These are phyloP conservation scores for Gymnopilus dilepis DNA, from an alignment of 768 basidiomycete species.

Conservation along the genomic window DNA sequence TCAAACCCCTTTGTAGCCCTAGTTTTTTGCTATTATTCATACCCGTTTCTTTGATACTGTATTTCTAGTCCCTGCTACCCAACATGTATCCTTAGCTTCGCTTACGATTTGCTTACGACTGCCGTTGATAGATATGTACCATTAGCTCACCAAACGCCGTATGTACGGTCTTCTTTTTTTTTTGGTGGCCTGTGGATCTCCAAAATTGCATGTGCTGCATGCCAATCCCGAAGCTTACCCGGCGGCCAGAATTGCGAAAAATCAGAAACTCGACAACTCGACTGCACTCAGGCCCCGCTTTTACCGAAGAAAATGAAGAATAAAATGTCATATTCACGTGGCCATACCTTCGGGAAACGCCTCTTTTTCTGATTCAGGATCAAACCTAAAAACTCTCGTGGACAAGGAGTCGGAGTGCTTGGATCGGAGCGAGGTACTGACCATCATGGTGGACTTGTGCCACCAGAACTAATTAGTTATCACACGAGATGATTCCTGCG, in stretches of 20 bases:
- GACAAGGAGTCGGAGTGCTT: not conserved
- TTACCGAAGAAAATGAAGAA: not conserved
- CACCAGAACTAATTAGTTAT: not conserved
- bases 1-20: conserved; percentile 2
- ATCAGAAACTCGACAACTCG: not conserved
- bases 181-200: not conserved
- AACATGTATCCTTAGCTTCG: conserved; percentile 7
- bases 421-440: not conserved
- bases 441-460: not conserved
- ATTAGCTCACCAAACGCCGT: not conserved
- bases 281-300: not conserved
- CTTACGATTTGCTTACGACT: not conserved
- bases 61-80: conserved; percentile 4
- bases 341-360: not conserved
- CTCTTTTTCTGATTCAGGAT: not conserved
- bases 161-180: not conserved
- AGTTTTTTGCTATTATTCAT: not conserved
- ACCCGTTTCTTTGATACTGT: conserved; percentile 7
- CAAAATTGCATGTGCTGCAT: too few species aligned
- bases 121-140: not conserved
- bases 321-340: not conserved
- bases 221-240: not conserved
- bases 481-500: conserved; percentile 5
- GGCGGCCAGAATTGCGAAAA: not conserved
- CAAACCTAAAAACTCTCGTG: conserved; percentile 4